These are phyloP conservation scores for Neurospora sp. DNA, from an alignment of 495 filamentous ascomycete genomes.

Conservation along the genomic window DNA sequence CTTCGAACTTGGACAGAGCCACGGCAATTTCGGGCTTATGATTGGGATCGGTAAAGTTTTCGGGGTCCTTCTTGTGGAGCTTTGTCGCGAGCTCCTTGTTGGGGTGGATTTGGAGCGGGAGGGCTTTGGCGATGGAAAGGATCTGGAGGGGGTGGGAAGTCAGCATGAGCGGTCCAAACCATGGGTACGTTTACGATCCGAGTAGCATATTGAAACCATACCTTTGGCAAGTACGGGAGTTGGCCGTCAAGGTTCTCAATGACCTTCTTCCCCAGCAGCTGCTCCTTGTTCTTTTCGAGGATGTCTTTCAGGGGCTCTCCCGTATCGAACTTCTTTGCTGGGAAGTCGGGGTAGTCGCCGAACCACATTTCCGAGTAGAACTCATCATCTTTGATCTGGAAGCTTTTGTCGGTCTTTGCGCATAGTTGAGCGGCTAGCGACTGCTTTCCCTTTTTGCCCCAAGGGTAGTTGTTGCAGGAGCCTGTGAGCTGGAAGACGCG, in stretches of 20 bases:
- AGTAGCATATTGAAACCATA: constrained; percentile 10
- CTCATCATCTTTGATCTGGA: constrained; percentile 62
- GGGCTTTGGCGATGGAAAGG: constrained; percentile 66
- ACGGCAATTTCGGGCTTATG: constrained; percentile 81
- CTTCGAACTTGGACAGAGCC: constrained; percentile 65
- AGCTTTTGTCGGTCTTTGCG: constrained; percentile 53
- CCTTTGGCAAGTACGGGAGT: constrained; percentile 68
- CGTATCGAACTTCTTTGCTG: constrained; percentile 50
- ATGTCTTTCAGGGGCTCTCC: constrained; percentile 57
- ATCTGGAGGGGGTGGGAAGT: constrained; percentile 32
- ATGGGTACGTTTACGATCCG: background rate
- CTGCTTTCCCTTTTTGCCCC: constrained; percentile 61
- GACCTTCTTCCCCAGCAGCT: constrained; percentile 54
- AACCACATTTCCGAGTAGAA: constrained; percentile 65
- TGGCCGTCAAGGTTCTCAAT: constrained; percentile 54
- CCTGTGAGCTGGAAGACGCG: constrained; percentile 43
- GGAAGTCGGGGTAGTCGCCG: constrained; percentile 67
- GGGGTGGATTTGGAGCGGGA: constrained; percentile 75
- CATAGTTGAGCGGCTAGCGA: constrained; percentile 62
- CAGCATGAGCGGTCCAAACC: background rate
- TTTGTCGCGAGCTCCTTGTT: constrained; percentile 53
- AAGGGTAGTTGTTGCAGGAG: constrained; percentile 47
- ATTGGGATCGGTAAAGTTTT: constrained; percentile 60
- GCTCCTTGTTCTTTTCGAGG: constrained; percentile 51
- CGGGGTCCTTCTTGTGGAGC: constrained; percentile 53